Conservation (phyloP, 2,329 filamentous ascomycete genomes). For the Aureobasidium pullulans region DNA sequence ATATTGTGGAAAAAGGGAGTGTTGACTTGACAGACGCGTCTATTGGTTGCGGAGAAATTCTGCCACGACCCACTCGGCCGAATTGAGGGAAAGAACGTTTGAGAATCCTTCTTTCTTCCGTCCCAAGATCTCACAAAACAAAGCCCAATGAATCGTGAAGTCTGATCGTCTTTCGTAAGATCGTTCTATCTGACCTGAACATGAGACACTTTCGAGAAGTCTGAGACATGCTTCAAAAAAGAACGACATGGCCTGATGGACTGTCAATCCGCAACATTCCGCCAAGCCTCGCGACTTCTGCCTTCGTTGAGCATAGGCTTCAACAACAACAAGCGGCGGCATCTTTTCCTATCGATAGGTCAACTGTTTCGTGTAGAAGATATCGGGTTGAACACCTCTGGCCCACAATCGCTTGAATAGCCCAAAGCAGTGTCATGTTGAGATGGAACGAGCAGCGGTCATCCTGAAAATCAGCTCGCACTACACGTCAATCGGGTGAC, state of each 20-base stretch:
- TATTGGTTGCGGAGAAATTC: neutral
- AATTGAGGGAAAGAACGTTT: neutral
- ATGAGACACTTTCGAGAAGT: neutral
- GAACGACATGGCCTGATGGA: neutral
- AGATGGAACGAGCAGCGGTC: neutral
- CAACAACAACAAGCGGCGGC: neutral
- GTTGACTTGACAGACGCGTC: neutral
- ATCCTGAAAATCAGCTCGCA: too few relatives aligned
- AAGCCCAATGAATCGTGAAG: neutral
- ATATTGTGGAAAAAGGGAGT: neutral
- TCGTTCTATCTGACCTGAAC: neutral
- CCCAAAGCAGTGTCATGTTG: neutral
- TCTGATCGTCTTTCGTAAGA: neutral
- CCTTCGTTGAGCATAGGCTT: neutral
- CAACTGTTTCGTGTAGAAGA: neutral
- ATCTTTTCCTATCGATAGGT: neutral
- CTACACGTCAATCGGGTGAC: neutral
- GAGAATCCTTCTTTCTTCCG: neutral
- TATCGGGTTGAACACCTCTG: too few relatives aligned
- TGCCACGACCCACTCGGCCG: neutral
- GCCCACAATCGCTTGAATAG: too few relatives aligned
- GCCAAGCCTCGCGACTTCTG: neutral
- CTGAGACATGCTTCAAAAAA: neutral
- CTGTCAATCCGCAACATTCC: neutral
- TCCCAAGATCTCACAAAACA: neutral